Evolutionary conservation across 768 basidiomycete genomes (phyloP), one percentile per base, ranked within the genome.

Genomic region (Sporobolomyces pararoseus): DNA sequence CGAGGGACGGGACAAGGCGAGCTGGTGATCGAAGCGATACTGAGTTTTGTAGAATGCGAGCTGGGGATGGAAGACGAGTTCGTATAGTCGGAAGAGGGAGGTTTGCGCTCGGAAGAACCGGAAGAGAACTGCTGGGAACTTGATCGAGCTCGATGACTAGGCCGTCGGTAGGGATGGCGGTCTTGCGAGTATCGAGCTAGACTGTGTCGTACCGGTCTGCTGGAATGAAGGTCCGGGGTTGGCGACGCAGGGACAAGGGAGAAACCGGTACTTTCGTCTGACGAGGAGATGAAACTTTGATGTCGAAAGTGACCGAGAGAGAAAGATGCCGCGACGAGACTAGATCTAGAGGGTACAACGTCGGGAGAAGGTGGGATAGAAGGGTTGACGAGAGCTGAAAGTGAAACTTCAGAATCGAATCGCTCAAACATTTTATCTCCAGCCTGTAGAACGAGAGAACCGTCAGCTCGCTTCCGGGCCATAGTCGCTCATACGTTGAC

Each of bases 141-240:
- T 19, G 63, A 31, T 1, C 52, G 34, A 7, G 68, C 57, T 31
- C 29, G 50, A 21, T 65, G 68, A 23, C 46, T 69, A 7, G 47
- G 62, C 0, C 34, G 62, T 29, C 32, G 37, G 13, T 10, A 12
- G 16, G 49, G 62, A 17, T 54, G 57, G 13, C 10, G 44, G 34
- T 72, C 71, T 32, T 72, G 71, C 42, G 71, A 72, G 66, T 72
- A 72, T 6, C 71, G 62, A 10, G 62, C 50, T 23, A 68, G 57
- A 25, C 65, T 67, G 21, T 53, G 57, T 2, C 71, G 62, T 1
- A 47, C 6, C 1, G 57, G 61, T 3, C 70, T 65, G 1, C 34
- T 44, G 23, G 37, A 34, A 6, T 19, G 12, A 17, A 58, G 62
- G 29, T 37, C 32, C 0, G 71, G 71, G 23, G 66, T 54, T 4